Conservation (phyloP, 495 filamentous ascomycete genomes). For the Aspergillus incahuasiensis region DNA sequence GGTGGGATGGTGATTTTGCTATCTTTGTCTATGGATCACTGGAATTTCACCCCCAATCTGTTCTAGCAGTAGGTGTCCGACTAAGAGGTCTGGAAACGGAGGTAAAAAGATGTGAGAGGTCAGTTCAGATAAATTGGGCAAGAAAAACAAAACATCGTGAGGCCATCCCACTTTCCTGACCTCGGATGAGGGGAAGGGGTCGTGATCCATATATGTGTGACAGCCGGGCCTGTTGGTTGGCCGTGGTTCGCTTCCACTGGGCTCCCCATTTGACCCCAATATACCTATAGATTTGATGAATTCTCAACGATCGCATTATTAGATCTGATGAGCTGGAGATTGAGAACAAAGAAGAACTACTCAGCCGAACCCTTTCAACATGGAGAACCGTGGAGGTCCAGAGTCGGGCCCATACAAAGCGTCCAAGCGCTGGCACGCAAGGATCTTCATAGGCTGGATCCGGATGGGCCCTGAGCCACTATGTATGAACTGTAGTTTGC, state of each 20-base stretch:
- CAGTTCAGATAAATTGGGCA: conserved; percentile 3
- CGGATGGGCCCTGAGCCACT: conserved; percentile 14
- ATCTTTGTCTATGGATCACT: too few species aligned
- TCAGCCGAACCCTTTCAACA: not conserved
- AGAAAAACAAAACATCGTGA: conserved; percentile 3
- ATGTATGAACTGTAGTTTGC: too few species aligned
- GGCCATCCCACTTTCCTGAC: not conserved
- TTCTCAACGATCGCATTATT: not conserved
- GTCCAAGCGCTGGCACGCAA: conserved; percentile 8
- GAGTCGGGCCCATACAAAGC: conserved; percentile 1
- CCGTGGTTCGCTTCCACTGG: conserved; percentile 9
- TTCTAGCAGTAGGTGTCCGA: too few species aligned
- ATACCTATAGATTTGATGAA: not conserved
- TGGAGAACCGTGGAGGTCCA: not conserved
- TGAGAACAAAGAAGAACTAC: not conserved
- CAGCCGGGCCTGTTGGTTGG: conserved; percentile 15
- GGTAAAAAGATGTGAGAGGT: conserved; percentile 13
- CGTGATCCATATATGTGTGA: conserved; percentile 5
- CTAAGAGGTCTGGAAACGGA: too few species aligned
- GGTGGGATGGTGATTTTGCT: too few species aligned
- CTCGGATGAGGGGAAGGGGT: conserved; percentile 1
- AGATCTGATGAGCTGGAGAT: not conserved
- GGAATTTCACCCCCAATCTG: too few species aligned
- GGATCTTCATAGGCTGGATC: conserved; percentile 18
- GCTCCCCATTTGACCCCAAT: not conserved